Base-by-base conservation (phyloP, 495 filamentous ascomycete genomes). In the Trichocladium antarcticum region DNA sequence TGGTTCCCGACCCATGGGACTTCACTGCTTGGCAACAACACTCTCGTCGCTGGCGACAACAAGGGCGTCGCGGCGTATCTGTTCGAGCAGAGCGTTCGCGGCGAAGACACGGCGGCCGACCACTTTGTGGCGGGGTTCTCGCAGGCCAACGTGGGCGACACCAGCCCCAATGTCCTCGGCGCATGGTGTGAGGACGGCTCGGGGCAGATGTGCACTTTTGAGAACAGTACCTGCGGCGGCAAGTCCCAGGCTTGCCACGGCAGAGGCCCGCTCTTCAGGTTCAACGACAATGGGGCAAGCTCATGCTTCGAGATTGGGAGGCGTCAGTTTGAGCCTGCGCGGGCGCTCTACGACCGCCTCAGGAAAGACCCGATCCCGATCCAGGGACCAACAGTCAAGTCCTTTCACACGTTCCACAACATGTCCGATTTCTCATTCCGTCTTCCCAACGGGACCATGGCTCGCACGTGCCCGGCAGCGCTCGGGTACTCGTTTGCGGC, bases 1-100 rank as follows among this genome's bases (percentile, higher is more conserved):
- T 98, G 89, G 85, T 96, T 95, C 61, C 83, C 90, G 8, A 87
- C 88, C 9, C 90, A 98, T 59, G 92, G 92, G 11, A 98, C 90
- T 0, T 90, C 85, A 6, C 76, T 96, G 71, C 79, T 89, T 38
- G 84, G 85, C 47, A 96, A 98, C 64, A 96, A 98, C 61, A 95
- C 87, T 6, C 68, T 96, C 11, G 79, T 95, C 37, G 81, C 88
- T 4, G 92, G 88, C 9, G 90, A 98, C 62, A 98, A 98, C 64
- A 98, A 98, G 66, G 90, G 90, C 12, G 88, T 95, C 5, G 92
- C 90, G 16, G 89, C 90, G 1, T 80, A 81, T 54, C 66, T 92
- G 6, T 85, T 96, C 49, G 90, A 98, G 61, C 75, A 85, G 56
- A 82, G 77, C 38, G 73, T 84, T 10, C 55, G 62, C 3, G 64